These are phyloP conservation scores for Cadophora gregata DNA, from an alignment of 2,329 filamentous ascomycete genomes.

Conservation along the genomic window DNA sequence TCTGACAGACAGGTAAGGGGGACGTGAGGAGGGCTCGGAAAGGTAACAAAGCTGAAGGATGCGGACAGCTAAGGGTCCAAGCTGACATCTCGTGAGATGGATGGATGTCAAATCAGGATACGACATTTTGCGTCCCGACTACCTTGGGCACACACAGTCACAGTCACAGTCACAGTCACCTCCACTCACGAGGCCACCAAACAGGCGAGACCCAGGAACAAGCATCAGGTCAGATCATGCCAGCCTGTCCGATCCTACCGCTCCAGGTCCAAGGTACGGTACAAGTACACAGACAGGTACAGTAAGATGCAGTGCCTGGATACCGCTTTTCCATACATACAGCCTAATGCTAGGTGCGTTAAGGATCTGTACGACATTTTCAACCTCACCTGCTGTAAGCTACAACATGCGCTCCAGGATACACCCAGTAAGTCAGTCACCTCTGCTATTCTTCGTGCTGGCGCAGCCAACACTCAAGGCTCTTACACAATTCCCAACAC, in stretches of 20 bases:
- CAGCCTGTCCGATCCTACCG: neutral
- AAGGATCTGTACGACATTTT: conserved; percentile 5
- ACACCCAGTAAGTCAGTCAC: neutral
- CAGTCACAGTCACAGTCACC: no score
- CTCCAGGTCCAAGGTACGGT: neutral
- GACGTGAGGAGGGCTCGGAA: neutral
- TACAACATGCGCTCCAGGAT: neutral
- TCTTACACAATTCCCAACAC: neutral
- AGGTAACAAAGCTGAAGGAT: neutral
- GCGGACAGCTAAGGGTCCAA: neutral
- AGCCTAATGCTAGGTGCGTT: neutral
- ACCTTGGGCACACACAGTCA: no score
- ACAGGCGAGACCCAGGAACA: neutral
- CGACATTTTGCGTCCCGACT: neutral
- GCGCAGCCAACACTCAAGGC: neutral
- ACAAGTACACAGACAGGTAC: neutral
- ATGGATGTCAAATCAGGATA: neutral
- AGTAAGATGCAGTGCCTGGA: neutral
- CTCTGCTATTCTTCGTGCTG: neutral
- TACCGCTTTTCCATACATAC: neutral
- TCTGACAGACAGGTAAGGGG: no score
- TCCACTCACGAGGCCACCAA: neutral
- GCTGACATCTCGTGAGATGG: neutral
- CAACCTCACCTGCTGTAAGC: neutral
- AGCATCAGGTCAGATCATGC: neutral